Percentiles rank a stretch among this genome's conserved stretches.
phyloP scores from a whole-genome alignment of 352 stramenopile genomes.

The Globisporangium emineosum region DNA sequence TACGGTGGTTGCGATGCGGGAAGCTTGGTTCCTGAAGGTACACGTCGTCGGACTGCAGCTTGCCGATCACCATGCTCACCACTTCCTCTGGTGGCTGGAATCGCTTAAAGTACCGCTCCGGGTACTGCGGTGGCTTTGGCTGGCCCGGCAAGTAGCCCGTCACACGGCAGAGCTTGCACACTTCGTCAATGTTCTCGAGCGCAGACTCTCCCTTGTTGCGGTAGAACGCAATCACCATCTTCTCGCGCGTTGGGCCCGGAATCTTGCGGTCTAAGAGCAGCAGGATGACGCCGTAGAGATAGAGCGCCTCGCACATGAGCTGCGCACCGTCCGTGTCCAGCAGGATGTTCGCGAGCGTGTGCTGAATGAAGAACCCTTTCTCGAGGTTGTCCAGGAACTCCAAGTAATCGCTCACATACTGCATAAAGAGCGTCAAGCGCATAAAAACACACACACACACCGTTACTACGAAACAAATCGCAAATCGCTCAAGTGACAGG shows the following conservation, averaged over 20 bases:
- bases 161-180: slow-evolving; percentile 89
- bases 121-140: slow-evolving; percentile 84
- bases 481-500: not conserved
- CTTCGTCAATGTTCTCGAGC: slow-evolving; percentile 89
- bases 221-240: slow-evolving; percentile 90
- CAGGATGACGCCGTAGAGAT: slow-evolving; percentile 94
- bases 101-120: slow-evolving; percentile 85
- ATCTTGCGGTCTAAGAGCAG: slow-evolving; percentile 93
- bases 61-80: slow-evolving; percentile 91
- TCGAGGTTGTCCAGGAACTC: slow-evolving; percentile 91
- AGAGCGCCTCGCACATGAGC: slow-evolving; percentile 93
- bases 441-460: not conserved
- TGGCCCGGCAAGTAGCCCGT: slow-evolving; percentile 86
- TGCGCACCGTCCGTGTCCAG: slow-evolving; percentile 92
- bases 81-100: slow-evolving; percentile 87
- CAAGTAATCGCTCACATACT: slow-evolving; percentile 92
- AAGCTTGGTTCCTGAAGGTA: slow-evolving; percentile 92
- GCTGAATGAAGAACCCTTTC: slow-evolving; percentile 94
- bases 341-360: slow-evolving; percentile 93
- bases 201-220: slow-evolving; percentile 86
- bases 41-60: slow-evolving; percentile 93
- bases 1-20: slow-evolving; percentile 91
- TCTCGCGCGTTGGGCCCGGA: slow-evolving; percentile 84
- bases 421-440: not conserved
- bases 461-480: not conserved